phyloP scores from a whole-genome alignment of 768 basidiomycete genomes.

The Obba rivulosa region DNA sequence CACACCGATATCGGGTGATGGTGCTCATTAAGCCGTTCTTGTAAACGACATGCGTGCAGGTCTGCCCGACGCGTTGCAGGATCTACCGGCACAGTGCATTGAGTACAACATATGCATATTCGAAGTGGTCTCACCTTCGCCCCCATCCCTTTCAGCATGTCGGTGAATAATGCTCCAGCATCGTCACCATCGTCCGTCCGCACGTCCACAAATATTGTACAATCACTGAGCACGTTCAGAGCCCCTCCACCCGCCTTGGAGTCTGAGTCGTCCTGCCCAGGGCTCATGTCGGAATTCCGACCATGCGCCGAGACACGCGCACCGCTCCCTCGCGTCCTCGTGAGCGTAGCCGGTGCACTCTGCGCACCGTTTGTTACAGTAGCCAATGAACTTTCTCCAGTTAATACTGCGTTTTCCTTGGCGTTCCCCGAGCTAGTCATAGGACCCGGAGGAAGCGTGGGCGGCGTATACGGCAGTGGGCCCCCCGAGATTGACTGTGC shows the following conservation, averaged over 20 bases:
- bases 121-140: conserved; percentile 54
- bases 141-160: conserved; percentile 76
- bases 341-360: conserved; percentile 10
- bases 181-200: conserved; percentile 70
- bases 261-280: conserved; percentile 27
- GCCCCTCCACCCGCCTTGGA: conserved; percentile 9
- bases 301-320: conserved; percentile 6
- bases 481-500: conserved; percentile 56
- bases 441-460: conserved; percentile 13
- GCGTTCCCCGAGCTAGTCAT: conserved; percentile 9
- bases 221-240: conserved; percentile 61
- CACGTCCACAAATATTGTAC: conserved; percentile 83
- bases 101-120: neutral
- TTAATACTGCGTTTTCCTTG: conserved; percentile 7
- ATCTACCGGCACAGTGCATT: conserved; percentile 34
- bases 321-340: conserved; percentile 4
- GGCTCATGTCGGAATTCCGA: conserved; percentile 13
- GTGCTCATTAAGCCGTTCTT: conserved; percentile 81
- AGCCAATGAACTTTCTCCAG: too few species aligned
- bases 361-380: conserved; percentile 5
- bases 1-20: conserved; percentile 62
- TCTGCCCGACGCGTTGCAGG: conserved; percentile 58
- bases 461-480: conserved; percentile 37
- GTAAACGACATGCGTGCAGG: conserved; percentile 80
- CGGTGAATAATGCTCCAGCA: conserved; percentile 73